Conservation (phyloP, 2,329 filamentous ascomycete genomes). For the Exophiala sp. region DNA sequence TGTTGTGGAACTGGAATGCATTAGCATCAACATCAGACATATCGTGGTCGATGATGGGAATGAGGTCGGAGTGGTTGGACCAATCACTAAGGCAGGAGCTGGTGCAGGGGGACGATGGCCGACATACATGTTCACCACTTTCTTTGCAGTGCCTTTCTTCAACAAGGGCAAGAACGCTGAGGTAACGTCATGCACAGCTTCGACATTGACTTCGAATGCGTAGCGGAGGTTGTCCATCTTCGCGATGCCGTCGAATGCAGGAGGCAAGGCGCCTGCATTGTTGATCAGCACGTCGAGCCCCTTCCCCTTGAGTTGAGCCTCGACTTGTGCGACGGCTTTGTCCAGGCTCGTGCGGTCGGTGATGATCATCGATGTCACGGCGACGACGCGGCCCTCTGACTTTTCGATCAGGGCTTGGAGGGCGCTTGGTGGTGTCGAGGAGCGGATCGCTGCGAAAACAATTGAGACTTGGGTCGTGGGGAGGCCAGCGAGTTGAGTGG, state of each 20-base stretch:
- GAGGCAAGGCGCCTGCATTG: slow-evolving; percentile 39
- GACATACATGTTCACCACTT: slow-evolving; percentile 45
- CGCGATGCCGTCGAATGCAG: slow-evolving; percentile 19
- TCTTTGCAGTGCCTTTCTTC: slow-evolving; percentile 39
- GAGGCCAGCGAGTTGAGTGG: slow-evolving; percentile 31
- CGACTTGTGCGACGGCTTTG: slow-evolving; percentile 34
- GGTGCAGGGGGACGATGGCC: not conserved
- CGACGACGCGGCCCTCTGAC: slow-evolving; percentile 36
- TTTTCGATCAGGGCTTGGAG: slow-evolving; percentile 36
- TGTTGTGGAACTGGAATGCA: slow-evolving; percentile 32
- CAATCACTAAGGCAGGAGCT: not conserved
- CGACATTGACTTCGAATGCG: slow-evolving; percentile 43
- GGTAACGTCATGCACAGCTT: slow-evolving; percentile 40
- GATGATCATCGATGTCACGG: slow-evolving; percentile 38
- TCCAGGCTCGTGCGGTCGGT: slow-evolving; percentile 35
- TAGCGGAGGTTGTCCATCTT: slow-evolving; percentile 37
- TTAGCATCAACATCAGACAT: no score
- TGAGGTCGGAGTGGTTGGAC: not conserved
- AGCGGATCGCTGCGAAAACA: slow-evolving; percentile 43
- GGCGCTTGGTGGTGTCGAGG: slow-evolving; percentile 28
- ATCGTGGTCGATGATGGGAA: no score
- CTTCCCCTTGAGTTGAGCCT: slow-evolving; percentile 34
- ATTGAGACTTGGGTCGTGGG: slow-evolving; percentile 36
- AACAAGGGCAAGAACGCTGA: slow-evolving; percentile 40
- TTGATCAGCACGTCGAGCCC: slow-evolving; percentile 49